Evolutionary conservation across 306 rosid species (phyloP), one percentile per base, ranked within the genome.

Genomic region (Prinsepia uniflora): DNA sequence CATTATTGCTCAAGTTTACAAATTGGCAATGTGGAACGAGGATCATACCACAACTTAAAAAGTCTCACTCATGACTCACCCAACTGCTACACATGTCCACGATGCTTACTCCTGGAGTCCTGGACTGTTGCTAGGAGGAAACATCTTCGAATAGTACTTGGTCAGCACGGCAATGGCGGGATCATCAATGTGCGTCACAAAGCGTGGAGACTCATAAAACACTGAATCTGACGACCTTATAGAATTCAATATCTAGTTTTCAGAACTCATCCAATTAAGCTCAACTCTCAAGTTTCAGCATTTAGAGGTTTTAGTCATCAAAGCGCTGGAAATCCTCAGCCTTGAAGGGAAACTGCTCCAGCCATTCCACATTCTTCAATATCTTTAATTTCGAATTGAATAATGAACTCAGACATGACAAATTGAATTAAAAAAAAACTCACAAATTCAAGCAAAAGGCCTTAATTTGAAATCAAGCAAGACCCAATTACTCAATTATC

Each of bases 51-150:
- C 3, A 56, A 45, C 41, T 34, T 30, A 34, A 57, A 45, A 39
- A 69, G 17, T 30, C 4, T 30, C 36, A 30, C 4, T 30, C 2
- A 30, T 30, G 36, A 36, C 87, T 78, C 78, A 90, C 96, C 95
- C 96, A 90, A 80, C 96, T 90, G 84, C 95, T 84, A 74, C 96
- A 88, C 89, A 88, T 80, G 68, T 90, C 96, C 88, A 90, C 64
- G 77, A 88, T 81, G 89, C 79, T 79, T 5, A 86, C 79, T 65
- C 92, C 96, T 40, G 89, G 86, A 86, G 78, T 65, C 92, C 96
- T 40, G 89, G 86, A 79, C 86, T 78, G 78, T 88, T 86, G 79
- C 86, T 88, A 55, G 90, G 87, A 41, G 89, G 92, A 77, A 86
- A 88, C 73, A 88, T 83, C 67, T 77, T 76, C 4, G 92, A 81